Conservation (phyloP, 306 rosid species). For the Castanopsis chinensis region DNA sequence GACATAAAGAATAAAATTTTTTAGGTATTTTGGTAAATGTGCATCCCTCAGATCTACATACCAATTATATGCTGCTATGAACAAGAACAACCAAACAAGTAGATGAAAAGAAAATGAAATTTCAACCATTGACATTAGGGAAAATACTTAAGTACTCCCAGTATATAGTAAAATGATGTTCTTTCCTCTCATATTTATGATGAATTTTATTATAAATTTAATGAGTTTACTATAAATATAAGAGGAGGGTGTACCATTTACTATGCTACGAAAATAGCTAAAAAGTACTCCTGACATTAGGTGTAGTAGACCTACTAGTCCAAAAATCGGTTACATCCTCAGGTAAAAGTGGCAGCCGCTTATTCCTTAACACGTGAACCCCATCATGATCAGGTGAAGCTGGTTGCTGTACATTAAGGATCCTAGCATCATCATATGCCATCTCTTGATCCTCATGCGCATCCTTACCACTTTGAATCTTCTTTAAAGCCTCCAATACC, state of each 20-base stretch:
- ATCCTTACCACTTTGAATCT: slow-evolving; percentile 32
- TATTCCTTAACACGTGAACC: slow-evolving; percentile 16
- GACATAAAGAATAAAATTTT: fast-evolving
- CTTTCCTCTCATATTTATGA: fast-evolving
- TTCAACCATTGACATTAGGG: fast-evolving
- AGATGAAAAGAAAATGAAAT: too few species aligned
- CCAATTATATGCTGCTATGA: too few species aligned
- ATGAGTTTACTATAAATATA: fast-evolving
- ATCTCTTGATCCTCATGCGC: slow-evolving; percentile 18
- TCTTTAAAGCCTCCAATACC: slow-evolving; percentile 45
- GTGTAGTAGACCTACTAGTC: slow-evolving; percentile 36
- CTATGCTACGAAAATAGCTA: fast-evolving
- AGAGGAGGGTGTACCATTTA: too few species aligned
- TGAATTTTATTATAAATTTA: fast-evolving
- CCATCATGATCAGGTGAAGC: slow-evolving; percentile 47
- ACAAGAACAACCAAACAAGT: too few species aligned
- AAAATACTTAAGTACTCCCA: fast-evolving
- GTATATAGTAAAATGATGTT: fast-evolving
- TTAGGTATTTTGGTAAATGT: too few species aligned
- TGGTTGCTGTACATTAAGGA: neutral
- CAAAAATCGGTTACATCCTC: slow-evolving; percentile 38
- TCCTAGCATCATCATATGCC: neutral
- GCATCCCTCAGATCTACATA: too few species aligned
- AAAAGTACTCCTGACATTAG: slow-evolving; percentile 26
- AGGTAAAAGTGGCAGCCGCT: slow-evolving; percentile 34